Evolutionary conservation across 2,329 filamentous ascomycete genomes (phyloP).

Genomic region (Coniella lustricola): DNA sequence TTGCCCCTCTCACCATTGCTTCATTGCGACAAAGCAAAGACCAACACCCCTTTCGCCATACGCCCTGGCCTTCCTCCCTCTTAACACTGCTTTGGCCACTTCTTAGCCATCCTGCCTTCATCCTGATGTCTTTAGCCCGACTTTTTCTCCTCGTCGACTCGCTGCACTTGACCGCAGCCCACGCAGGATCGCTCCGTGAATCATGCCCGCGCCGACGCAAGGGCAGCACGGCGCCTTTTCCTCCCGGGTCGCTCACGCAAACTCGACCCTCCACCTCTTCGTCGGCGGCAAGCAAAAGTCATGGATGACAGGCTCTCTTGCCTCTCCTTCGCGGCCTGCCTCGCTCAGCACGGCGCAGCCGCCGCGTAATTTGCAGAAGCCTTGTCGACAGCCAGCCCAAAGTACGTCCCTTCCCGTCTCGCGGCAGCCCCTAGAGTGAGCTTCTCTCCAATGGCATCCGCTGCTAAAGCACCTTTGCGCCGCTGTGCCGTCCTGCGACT

Average conservation of each 20-base stretch:
- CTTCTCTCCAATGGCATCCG: not conserved
- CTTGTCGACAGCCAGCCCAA: not conserved
- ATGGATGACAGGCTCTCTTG: slow-evolving; percentile 22
- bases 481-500: not conserved
- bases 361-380: not conserved
- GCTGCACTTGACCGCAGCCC: not conserved
- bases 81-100: not conserved
- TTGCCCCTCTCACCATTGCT: too few species aligned
- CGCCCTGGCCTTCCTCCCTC: too few species aligned
- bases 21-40: too few species aligned
- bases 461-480: too few species aligned
- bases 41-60: too few species aligned
- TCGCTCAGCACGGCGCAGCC: not conserved
- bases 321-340: slow-evolving; percentile 8
- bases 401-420: not conserved
- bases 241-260: slow-evolving; percentile 21
- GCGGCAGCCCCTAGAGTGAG: not conserved
- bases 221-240: slow-evolving; percentile 5
- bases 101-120: too few species aligned
- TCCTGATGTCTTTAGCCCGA: too few species aligned
- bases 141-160: not conserved
- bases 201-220: slow-evolving; percentile 12
- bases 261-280: slow-evolving; percentile 26
- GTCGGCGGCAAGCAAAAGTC: slow-evolving; percentile 22
- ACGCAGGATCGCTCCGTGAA: slow-evolving; percentile 1